These are phyloP conservation scores for Thelonectria discophora DNA, from an alignment of 2,329 filamentous ascomycete genomes.

Conservation along the genomic window DNA sequence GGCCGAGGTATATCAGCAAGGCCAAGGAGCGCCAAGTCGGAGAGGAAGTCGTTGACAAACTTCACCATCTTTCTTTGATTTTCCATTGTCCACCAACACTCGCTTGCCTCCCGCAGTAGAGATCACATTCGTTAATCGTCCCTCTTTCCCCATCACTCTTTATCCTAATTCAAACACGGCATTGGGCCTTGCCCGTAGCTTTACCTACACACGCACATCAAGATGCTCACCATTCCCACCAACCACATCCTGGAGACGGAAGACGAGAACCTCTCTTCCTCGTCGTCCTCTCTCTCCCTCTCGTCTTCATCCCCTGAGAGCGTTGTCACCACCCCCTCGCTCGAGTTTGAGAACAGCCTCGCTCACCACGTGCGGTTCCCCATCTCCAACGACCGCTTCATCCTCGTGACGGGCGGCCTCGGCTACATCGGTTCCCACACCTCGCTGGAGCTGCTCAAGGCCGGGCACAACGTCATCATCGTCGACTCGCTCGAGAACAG, in stretches of 20 bases:
- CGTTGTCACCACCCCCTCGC: conserved; percentile 10
- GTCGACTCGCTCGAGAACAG: conserved; percentile 58
- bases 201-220: not conserved
- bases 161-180: not conserved
- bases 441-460: conserved; percentile 61
- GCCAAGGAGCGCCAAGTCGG: not conserved
- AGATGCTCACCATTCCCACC: conserved; percentile 1
- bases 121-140: not conserved
- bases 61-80: conserved; percentile 6
- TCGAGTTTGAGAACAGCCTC: not conserved
- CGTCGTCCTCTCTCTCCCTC: conserved; percentile 9
- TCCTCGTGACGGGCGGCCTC: conserved; percentile 62
- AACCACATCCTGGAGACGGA: not conserved
- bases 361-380: conserved; percentile 1
- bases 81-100: not conserved
- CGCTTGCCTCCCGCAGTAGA: not conserved
- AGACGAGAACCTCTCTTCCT: conserved; percentile 6
- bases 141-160: not conserved
- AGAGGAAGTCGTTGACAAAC: not conserved
- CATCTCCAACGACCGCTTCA: conserved; percentile 37
- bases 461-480: conserved; percentile 62
- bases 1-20: not conserved
- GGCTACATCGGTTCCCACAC: conserved; percentile 67
- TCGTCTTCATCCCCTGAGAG: conserved; percentile 3
- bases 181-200: not conserved